Base-by-base conservation (phyloP, 306 rosid genomes). In the Crotalaria pallida region DNA sequence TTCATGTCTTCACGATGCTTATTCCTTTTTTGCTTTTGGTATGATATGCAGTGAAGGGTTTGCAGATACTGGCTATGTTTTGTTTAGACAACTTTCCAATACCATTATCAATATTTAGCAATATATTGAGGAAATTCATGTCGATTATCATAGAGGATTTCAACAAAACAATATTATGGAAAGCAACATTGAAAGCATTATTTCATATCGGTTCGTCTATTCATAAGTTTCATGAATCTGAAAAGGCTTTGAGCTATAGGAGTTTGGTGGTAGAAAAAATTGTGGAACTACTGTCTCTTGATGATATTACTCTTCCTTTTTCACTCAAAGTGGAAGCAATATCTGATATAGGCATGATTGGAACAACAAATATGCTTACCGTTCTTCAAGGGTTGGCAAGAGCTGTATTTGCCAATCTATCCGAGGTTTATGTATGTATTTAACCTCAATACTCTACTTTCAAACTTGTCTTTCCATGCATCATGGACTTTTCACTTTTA, bases 31-130 rank as follows among this genome's bases (percentile, higher is more conserved):
- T 65, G 27, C 47, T 71, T 77, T 79, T 75, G 68, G 50, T 72
- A 10, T 63, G 51, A 55, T 72, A 55, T 74, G 86, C 91, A 94
- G 98, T 85, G 71, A 89, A 84, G 82, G 91, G 98, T 58, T 83
- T 94, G 88, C 89, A 81, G 84, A 85, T 81, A 55, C 80, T 88
- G 73, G 89, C 95, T 66, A 85, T 84, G 80, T 87, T 90, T 77
- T 88, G 80, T 41, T 82, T 79, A 80, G 92, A 83, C 76, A 65
- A 41, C 84, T 90, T 88, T 77, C 89, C 92, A 33, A 69, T 87
- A 69, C 76, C 91, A 19, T 79, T 58, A 49, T 17, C 71, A 10
- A 23, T 79, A 34, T 90, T 85, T 77, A 86, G 84, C 80, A 77
- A 83, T 69, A 80, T 87, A 80, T 83, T 88, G 84, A 81, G 58